Conservation (phyloP, 306 rosid genomes). For the Cajanus cajan region DNA sequence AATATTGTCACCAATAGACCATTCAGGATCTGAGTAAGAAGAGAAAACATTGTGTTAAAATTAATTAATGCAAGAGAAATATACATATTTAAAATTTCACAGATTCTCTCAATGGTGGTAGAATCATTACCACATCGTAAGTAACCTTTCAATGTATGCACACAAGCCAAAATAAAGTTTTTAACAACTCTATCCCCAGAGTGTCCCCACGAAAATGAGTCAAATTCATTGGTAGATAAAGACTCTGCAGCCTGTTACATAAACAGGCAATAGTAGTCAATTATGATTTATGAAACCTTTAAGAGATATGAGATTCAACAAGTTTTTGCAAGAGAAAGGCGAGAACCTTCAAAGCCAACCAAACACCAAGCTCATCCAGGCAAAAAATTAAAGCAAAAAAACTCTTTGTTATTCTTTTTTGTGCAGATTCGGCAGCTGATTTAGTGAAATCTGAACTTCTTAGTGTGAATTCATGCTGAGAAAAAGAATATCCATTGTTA, state of each 20-base stretch:
- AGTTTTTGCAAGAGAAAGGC: neutral
- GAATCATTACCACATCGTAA: constrained; percentile 53
- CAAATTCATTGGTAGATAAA: constrained; percentile 42
- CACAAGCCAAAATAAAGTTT: constrained; percentile 47
- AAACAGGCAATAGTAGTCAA: constrained; percentile 1
- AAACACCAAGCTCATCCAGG: constrained; percentile 73
- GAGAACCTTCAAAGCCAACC: constrained; percentile 74
- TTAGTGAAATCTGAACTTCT: constrained; percentile 39
- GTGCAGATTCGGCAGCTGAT: constrained; percentile 41
- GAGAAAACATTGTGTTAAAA: neutral
- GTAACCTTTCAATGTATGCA: constrained; percentile 25
- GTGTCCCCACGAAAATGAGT: constrained; percentile 43
- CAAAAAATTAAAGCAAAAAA: constrained; percentile 47
- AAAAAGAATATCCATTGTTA: constrained; percentile 37
- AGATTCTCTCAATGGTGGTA: constrained; percentile 16
- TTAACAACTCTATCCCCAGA: constrained; percentile 51
- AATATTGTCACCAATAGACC: constrained; percentile 49
- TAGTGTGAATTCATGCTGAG: constrained; percentile 53
- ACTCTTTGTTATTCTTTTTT: constrained; percentile 47
- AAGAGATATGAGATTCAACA: constrained; percentile 26
- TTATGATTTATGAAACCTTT: constrained; percentile 3
- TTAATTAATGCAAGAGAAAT: constrained; percentile 5
- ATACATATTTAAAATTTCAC: constrained; percentile 5
- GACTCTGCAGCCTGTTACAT: constrained; percentile 66
- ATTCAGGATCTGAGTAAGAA: constrained; percentile 46